Percentiles rank a stretch among this genome's conserved stretches.
Evolutionary conservation across 2,329 filamentous ascomycete species (phyloP).

Genomic region (Waltergamsia citrina): DNA sequence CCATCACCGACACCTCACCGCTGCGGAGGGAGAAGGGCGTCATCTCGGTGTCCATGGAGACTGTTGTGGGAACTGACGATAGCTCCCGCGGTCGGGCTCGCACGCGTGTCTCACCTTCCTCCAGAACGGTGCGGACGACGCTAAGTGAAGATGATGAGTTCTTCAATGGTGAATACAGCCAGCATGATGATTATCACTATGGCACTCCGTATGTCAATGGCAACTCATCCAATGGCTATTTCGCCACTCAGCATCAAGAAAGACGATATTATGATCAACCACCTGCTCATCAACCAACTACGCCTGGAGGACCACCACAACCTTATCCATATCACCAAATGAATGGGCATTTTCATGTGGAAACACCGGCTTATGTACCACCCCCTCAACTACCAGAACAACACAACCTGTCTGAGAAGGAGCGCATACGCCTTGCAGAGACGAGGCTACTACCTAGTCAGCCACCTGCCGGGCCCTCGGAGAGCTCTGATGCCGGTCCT

Average conservation of each 20-base stretch:
- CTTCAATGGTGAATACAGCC: conserved; percentile 1
- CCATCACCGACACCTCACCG: conserved; percentile 79
- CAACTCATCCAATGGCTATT: conserved; percentile 13
- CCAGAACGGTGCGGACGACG: conserved; percentile 14
- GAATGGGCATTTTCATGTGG: conserved; percentile 6
- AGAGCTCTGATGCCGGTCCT: too few relatives aligned
- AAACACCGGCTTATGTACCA: conserved; percentile 41
- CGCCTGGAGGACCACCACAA: conserved; percentile 2
- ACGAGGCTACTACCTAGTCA: conserved; percentile 72
- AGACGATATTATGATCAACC: conserved; percentile 5
- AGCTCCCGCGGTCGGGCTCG: conserved; percentile 36
- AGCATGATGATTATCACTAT: conserved; percentile 11
- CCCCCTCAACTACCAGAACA: conserved; percentile 52
- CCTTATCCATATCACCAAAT: conserved; percentile 7
- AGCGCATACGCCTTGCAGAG: conserved; percentile 69
- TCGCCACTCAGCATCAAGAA: conserved; percentile 19
- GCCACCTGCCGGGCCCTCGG: conserved; percentile 38
- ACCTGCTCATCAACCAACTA: conserved; percentile 1
- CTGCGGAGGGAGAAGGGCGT: conserved; percentile 85
- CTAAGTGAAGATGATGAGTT: conserved; percentile 21
- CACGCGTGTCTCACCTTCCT: conserved; percentile 12
- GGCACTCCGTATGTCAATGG: conserved; percentile 9
- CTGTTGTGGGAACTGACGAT: conserved; percentile 79
- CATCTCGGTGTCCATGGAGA: conserved; percentile 77
- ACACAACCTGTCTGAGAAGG: conserved; percentile 67